Evolutionary conservation across 345 rosid genomes (phyloP).

Genomic region (Ceriops tagal): DNA sequence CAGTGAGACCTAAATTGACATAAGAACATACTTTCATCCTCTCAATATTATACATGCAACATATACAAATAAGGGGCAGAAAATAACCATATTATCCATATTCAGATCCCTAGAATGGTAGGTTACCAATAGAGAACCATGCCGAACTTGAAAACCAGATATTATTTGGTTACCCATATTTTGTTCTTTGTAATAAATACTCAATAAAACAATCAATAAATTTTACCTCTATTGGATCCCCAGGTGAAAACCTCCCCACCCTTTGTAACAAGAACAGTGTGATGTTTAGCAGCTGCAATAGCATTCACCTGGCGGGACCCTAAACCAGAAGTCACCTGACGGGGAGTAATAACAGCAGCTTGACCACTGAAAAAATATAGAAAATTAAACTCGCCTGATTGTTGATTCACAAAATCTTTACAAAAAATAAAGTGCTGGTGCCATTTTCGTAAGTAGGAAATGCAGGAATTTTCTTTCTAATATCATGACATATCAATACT

Average conservation of each 20-base stretch:
- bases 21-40: neutral
- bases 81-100: neutral
- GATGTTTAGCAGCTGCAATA: slow-evolving; percentile 98
- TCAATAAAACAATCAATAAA: neutral
- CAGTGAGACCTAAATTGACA: neutral
- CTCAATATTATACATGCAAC: slow-evolving; percentile 12
- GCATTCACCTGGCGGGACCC: slow-evolving; percentile 83
- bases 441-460: neutral
- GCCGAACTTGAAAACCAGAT: slow-evolving; percentile 6
- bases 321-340: slow-evolving; percentile 79
- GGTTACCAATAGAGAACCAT: neutral
- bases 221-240: slow-evolving; percentile 97
- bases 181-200: neutral
- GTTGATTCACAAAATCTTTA: slow-evolving; percentile 9
- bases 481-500: too few relatives aligned
- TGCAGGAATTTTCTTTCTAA: slow-evolving; percentile 2
- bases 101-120: neutral
- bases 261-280: slow-evolving; percentile 88
- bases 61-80: neutral
- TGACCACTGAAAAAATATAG: slow-evolving; percentile 69
- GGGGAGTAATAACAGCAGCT: slow-evolving; percentile 98
- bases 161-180: neutral
- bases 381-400: slow-evolving; percentile 24
- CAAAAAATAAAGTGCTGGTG: neutral
- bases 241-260: slow-evolving; percentile 89